A percentile compares a stretch with the other conserved stretches of the same genome.
Conservation (phyloP, 805 yeast species). For the Ogataea paradorogensis region DNA sequence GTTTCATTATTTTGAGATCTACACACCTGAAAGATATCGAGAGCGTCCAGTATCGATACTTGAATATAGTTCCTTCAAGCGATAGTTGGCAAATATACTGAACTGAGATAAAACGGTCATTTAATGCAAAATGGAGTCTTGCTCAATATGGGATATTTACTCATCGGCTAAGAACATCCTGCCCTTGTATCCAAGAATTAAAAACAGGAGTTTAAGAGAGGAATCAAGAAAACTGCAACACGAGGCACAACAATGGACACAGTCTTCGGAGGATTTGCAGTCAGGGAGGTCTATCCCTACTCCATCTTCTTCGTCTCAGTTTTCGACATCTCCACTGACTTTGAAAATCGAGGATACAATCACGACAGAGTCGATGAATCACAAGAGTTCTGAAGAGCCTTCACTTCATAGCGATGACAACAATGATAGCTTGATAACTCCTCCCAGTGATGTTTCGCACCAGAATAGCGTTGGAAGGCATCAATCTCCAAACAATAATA, state of each 20-base stretch:
- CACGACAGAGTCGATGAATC: background rate
- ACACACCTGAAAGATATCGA: too few relatives aligned
- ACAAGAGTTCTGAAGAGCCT: background rate
- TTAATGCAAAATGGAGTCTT: constrained; percentile 23
- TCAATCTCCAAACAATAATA: background rate
- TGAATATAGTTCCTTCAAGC: background rate
- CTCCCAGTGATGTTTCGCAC: constrained; percentile 23
- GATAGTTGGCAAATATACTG: background rate
- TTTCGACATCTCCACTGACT: constrained; percentile 15
- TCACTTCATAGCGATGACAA: background rate
- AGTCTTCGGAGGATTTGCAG: too few relatives aligned
- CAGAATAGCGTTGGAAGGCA: constrained; percentile 4
- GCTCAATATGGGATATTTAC: constrained; percentile 37
- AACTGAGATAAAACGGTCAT: background rate
- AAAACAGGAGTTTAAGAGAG: constrained; percentile 31
- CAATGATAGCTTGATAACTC: constrained; percentile 22
- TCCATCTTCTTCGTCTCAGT: constrained; percentile 18
- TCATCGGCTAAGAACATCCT: constrained; percentile 32
- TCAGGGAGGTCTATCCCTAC: constrained; percentile 16
- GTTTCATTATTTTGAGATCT: background rate
- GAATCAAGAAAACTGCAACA: constrained; percentile 23
- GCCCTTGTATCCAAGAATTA: constrained; percentile 34
- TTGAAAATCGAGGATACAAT: constrained; percentile 3
- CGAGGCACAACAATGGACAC: background rate
- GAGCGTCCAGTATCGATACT: background rate